phyloP scores from a whole-genome alignment of 225 moss, liverwort and hornwort genomes.

The Antitrichia curtipendula region DNA sequence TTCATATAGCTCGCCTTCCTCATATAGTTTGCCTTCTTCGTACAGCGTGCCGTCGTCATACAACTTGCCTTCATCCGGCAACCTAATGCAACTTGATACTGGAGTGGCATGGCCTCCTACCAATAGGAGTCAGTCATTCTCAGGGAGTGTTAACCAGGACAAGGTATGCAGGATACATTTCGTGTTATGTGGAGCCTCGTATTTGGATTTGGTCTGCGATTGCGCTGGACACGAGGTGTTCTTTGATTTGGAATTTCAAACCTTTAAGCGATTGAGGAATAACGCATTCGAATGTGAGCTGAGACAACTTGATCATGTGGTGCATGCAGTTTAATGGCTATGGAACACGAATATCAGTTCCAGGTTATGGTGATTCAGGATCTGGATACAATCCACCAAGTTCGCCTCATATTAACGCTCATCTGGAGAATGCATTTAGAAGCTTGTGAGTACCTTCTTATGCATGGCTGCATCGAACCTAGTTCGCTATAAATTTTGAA shows the following conservation, averaged over 20 bases:
- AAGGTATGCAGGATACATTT: conserved; percentile 17
- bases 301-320: neutral
- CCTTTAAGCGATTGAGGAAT: neutral
- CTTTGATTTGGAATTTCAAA: neutral
- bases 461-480: neutral
- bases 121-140: conserved; percentile 30
- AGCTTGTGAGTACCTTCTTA: conserved; percentile 20
- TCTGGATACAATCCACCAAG: conserved; percentile 10
- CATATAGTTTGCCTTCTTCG: conserved; percentile 19
- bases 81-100: neutral
- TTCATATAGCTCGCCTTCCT: conserved; percentile 35
- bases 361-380: conserved; percentile 20
- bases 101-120: conserved; percentile 37
- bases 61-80: conserved; percentile 20
- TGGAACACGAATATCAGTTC: conserved; percentile 1
- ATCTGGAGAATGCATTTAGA: conserved; percentile 4
- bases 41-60: conserved; percentile 21
- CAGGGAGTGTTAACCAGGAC: conserved; percentile 15
- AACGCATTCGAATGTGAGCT: neutral
- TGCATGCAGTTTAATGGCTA: conserved; percentile 26
- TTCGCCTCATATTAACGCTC: neutral
- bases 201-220: neutral
- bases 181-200: neutral
- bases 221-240: neutral
- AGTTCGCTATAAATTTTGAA: neutral